Evolutionary conservation across 208 protist genomes (phyloP).

Genomic region (Trichomonas tenax): DNA sequence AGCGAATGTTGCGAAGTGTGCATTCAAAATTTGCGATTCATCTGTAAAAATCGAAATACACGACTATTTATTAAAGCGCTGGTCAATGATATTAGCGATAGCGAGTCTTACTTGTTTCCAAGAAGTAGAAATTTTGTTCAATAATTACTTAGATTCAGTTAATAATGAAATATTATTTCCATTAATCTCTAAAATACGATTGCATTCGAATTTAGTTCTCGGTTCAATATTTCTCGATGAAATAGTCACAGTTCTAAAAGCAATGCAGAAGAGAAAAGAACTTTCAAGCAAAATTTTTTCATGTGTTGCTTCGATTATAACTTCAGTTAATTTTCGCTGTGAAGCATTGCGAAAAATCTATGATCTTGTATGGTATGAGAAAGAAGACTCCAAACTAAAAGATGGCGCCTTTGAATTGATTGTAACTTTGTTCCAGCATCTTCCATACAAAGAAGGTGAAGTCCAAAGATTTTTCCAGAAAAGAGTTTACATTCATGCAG

Average conservation of each 20-base stretch:
- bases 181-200: neutral
- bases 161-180: neutral
- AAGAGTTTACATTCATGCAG: neutral
- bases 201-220: neutral
- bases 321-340: neutral
- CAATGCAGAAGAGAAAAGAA: neutral
- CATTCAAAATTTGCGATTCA: neutral
- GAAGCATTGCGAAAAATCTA: neutral
- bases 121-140: neutral
- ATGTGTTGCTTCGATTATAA: neutral
- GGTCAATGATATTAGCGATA: neutral
- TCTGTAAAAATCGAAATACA: neutral
- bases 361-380: neutral
- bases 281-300: neutral
- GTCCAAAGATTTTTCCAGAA: neutral
- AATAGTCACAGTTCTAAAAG: neutral
- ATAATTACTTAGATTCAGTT: neutral
- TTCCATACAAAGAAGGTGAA: neutral
- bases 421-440: neutral
- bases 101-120: neutral
- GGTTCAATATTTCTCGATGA: neutral
- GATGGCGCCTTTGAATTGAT: neutral
- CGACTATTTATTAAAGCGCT: neutral
- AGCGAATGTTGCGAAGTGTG: neutral
- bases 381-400: neutral